Evolutionary conservation across 306 rosid genomes (phyloP).

Genomic region (Fragaria ananassa): DNA sequence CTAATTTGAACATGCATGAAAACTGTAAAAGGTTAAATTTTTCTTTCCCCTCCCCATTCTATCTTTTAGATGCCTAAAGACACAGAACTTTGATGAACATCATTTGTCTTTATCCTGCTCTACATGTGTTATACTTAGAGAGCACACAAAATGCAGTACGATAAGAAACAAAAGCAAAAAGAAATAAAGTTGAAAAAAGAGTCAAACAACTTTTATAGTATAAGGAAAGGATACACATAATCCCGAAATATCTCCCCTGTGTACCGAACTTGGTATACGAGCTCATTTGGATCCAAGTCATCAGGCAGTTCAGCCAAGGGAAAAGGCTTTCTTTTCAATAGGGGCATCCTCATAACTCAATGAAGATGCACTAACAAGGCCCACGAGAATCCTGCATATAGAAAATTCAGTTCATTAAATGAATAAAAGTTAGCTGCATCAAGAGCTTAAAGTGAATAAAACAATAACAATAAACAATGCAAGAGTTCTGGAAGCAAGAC

Average conservation of each 20-base stretch:
- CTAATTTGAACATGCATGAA: constrained; percentile 4
- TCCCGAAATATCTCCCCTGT: constrained; percentile 80
- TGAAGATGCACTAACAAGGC: background rate
- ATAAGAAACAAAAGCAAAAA: background rate
- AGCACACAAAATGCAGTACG: background rate
- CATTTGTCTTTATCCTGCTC: background rate
- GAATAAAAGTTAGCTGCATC: background rate
- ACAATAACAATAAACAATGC: background rate
- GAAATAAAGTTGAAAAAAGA: background rate
- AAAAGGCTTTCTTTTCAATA: constrained; percentile 68
- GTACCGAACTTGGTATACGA: constrained; percentile 73
- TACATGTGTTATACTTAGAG: background rate
- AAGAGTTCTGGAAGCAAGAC: background rate
- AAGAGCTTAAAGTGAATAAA: background rate
- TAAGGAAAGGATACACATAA: constrained; percentile 69
- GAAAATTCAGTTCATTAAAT: constrained; percentile 2
- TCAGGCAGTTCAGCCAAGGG: constrained; percentile 60
- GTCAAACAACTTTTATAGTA: background rate
- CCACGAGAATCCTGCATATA: background rate
- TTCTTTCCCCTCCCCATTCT: background rate
- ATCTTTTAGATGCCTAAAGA: background rate
- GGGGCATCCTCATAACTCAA: constrained; percentile 56
- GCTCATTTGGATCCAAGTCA: constrained; percentile 68
- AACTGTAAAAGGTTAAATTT: background rate
- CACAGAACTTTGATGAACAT: background rate